These are phyloP conservation scores for Apiospora pterosperma DNA, from an alignment of 2,329 filamentous ascomycete genomes.

Conservation along the genomic window DNA sequence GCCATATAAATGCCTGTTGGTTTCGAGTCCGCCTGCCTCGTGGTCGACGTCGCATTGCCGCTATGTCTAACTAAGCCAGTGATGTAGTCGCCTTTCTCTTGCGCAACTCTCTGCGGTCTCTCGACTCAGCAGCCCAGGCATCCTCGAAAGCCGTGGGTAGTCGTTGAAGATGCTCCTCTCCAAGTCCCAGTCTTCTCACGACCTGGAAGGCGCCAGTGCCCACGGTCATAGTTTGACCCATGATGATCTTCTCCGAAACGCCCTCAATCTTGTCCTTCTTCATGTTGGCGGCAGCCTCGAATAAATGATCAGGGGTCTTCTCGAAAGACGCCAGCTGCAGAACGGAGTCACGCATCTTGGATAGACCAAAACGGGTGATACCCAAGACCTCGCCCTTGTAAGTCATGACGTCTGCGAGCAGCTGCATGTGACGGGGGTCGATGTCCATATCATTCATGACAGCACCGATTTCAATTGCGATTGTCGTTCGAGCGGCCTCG, in stretches of 20 bases:
- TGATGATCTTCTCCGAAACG: constrained; percentile 95
- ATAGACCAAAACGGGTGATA: constrained; percentile 92
- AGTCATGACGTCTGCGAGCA: constrained; percentile 97
- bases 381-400: constrained; percentile 97
- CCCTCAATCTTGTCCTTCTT: constrained; percentile 91
- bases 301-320: constrained; percentile 96
- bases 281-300: constrained; percentile 88
- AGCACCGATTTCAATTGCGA: constrained; percentile 79
- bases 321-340: constrained; percentile 94
- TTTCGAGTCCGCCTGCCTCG: neutral
- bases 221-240: constrained; percentile 90
- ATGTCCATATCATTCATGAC: constrained; percentile 97
- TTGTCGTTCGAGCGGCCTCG: constrained; percentile 86
- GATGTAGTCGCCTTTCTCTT: neutral
- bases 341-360: constrained; percentile 94
- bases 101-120: neutral
- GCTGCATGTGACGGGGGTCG: constrained; percentile 95
- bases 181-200: constrained; percentile 70
- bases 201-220: constrained; percentile 93
- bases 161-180: constrained; percentile 51
- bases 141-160: constrained; percentile 71
- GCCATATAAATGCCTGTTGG: neutral
- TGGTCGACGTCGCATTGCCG: neutral
- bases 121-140: constrained; percentile 40
- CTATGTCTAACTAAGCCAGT: neutral